A percentile compares a stretch with the other conserved stretches of the same genome.
phyloP scores from a whole-genome alignment of 257 asterid genomes.

The Pogostemon cablin region DNA sequence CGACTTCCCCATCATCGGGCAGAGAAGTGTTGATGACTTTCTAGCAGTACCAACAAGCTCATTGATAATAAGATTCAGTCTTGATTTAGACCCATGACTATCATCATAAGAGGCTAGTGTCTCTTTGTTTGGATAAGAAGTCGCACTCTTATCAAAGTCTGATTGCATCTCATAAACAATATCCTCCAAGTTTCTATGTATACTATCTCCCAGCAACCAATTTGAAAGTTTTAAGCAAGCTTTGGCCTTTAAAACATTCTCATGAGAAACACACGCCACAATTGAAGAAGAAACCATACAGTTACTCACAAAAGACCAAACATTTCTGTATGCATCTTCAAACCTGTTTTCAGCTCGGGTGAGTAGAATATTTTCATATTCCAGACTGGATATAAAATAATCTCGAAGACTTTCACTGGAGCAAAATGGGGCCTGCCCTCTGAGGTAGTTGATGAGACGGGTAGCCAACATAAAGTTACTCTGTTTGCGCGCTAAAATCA shows the following conservation, averaged over 20 bases:
- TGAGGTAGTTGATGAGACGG: constrained; percentile 75
- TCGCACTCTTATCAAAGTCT: constrained; percentile 53
- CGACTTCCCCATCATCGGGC: constrained; percentile 93
- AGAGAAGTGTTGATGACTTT: constrained; percentile 77
- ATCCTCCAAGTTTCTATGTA: constrained; percentile 51
- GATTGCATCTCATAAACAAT: constrained; percentile 57
- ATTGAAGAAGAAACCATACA: constrained; percentile 55
- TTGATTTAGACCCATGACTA: constrained; percentile 44
- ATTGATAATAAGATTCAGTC: constrained; percentile 49
- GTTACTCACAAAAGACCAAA: constrained; percentile 81
- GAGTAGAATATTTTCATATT: constrained; percentile 72
- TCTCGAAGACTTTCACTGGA: constrained; percentile 55
- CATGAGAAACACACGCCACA: constrained; percentile 49
- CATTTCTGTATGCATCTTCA: constrained; percentile 69
- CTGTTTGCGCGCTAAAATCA: constrained; percentile 86
- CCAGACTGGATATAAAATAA: constrained; percentile 58
- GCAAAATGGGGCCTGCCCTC: constrained; percentile 56
- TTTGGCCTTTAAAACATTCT: constrained; percentile 74
- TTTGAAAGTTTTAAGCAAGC: constrained; percentile 93
- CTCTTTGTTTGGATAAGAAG: constrained; percentile 47
- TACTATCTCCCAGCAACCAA: constrained; percentile 62
- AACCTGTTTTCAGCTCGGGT: constrained; percentile 73
- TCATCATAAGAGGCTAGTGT: constrained; percentile 39
- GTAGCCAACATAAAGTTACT: constrained; percentile 70
- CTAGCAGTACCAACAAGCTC: constrained; percentile 77